Percentiles rank a stretch among this genome's conserved stretches.
phyloP scores from a whole-genome alignment of 1,284 basidiomycete species.

The Takashimella koratensis region DNA sequence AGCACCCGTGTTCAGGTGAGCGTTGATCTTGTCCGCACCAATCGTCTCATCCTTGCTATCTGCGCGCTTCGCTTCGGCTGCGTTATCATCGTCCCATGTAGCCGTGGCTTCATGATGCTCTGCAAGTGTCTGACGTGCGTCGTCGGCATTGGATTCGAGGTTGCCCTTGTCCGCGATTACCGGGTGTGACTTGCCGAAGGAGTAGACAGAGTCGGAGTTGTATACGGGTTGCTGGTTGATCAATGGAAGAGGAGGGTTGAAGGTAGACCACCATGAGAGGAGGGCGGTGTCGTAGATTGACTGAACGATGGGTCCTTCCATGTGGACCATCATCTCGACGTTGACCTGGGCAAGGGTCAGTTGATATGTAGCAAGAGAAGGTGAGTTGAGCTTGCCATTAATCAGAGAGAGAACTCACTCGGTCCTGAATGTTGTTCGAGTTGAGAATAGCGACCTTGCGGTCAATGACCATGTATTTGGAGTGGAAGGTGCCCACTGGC shows the following conservation, averaged over 20 bases:
- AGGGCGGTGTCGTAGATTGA: conserved; percentile 69
- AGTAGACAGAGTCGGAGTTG: conserved; percentile 7
- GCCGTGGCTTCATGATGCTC: conserved; percentile 15
- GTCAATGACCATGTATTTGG: conserved; percentile 69
- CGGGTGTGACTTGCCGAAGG: conserved; percentile 25
- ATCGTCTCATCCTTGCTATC: neutral
- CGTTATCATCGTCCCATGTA: neutral
- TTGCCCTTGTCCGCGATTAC: conserved; percentile 20
- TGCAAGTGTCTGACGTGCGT: conserved; percentile 19
- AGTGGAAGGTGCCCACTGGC: conserved; percentile 57
- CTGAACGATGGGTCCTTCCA: conserved; percentile 66
- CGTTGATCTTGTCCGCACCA: conserved; percentile 16
- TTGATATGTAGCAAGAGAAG: conserved; percentile 1
- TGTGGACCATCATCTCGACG: conserved; percentile 63
- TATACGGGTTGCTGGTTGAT: conserved; percentile 28
- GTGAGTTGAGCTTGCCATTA: too few species aligned
- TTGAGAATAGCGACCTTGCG: conserved; percentile 63
- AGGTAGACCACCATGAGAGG: conserved; percentile 58
- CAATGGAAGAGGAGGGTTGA: conserved; percentile 59
- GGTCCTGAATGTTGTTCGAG: conserved; percentile 63
- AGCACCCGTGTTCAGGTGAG: conserved; percentile 12
- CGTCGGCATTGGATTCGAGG: conserved; percentile 13
- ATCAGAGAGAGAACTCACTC: conserved; percentile 13
- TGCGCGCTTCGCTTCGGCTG: neutral
- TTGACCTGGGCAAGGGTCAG: conserved; percentile 58